phyloP scores from a whole-genome alignment of 768 basidiomycete genomes.

The Mycena venus region DNA sequence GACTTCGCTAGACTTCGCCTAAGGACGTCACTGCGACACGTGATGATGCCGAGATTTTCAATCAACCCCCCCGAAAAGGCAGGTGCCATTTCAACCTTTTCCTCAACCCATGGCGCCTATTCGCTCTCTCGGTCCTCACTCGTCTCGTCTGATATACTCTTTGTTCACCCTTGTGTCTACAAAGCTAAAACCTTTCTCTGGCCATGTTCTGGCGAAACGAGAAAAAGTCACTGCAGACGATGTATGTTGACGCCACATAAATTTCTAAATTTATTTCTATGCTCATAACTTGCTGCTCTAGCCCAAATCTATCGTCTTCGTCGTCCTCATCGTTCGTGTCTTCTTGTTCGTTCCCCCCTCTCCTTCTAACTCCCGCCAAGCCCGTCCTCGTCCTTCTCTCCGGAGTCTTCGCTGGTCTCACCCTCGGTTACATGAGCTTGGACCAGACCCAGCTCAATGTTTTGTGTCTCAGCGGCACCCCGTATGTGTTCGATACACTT shows the following conservation, averaged over 20 bases:
- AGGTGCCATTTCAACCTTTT: neutral
- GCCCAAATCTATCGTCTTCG: slow-evolving; percentile 50
- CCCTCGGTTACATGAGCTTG: slow-evolving; percentile 92
- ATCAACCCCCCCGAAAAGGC: neutral
- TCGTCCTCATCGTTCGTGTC: slow-evolving; percentile 66
- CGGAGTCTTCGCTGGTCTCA: slow-evolving; percentile 92
- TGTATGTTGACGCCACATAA: slow-evolving; percentile 33
- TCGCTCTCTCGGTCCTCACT: slow-evolving; percentile 35
- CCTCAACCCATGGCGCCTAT: slow-evolving; percentile 25
- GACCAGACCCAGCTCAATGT: slow-evolving; percentile 94
- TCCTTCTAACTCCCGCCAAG: slow-evolving; percentile 13
- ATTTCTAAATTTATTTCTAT: neutral
- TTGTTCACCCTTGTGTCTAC: slow-evolving; percentile 53
- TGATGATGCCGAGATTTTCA: no score
- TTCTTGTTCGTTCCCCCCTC: neutral
- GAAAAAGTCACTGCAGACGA: slow-evolving; percentile 45
- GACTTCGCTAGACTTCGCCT: no score
- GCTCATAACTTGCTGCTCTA: neutral
- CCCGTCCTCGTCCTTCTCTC: slow-evolving; percentile 87
- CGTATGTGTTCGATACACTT: slow-evolving; percentile 59
- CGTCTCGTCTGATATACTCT: slow-evolving; percentile 60
- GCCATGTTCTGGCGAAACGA: slow-evolving; percentile 39
- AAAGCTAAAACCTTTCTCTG: slow-evolving; percentile 55
- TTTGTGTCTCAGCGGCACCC: slow-evolving; percentile 84
- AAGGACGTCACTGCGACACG: no score